A percentile compares a stretch with the other conserved stretches of the same genome.
These are phyloP conservation scores for Didymella sp. DNA, from an alignment of 2,329 filamentous ascomycete genomes.

Conservation along the genomic window DNA sequence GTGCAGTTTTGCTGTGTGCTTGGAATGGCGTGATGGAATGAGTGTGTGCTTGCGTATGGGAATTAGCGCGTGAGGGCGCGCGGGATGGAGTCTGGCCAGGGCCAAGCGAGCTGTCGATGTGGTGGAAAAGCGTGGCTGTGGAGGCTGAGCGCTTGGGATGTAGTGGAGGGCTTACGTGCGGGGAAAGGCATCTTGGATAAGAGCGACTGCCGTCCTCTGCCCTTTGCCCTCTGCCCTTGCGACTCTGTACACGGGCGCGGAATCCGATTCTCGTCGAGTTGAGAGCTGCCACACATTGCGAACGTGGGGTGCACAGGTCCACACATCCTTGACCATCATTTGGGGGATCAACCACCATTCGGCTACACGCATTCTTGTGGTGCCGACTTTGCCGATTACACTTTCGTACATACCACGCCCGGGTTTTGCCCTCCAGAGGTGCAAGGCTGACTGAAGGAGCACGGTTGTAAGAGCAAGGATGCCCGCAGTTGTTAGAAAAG, in stretches of 20 bases:
- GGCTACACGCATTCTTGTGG: slow-evolving; percentile 8
- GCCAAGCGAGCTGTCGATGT: slow-evolving; percentile 14
- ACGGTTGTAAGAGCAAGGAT: slow-evolving; percentile 13
- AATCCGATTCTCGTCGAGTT: slow-evolving; percentile 1
- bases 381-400: slow-evolving; percentile 17
- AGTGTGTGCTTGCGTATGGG: slow-evolving; percentile 8
- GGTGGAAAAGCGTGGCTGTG: slow-evolving; percentile 15
- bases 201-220: slow-evolving; percentile 1
- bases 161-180: slow-evolving; percentile 5
- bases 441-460: slow-evolving; percentile 3
- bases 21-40: slow-evolving; percentile 22
- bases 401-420: slow-evolving; percentile 3
- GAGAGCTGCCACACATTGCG: not conserved
- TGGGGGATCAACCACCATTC: slow-evolving; percentile 2
- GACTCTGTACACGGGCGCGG: slow-evolving; percentile 1
- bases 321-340: not conserved
- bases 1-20: slow-evolving; percentile 15
- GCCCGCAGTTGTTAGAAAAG: slow-evolving; percentile 11
- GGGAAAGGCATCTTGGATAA: slow-evolving; percentile 16
- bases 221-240: slow-evolving; percentile 1
- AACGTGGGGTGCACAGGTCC: slow-evolving; percentile 3
- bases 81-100: slow-evolving; percentile 5
- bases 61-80: slow-evolving; percentile 2
- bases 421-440: slow-evolving; percentile 1
- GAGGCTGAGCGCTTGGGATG: slow-evolving; percentile 20